Evolutionary conservation across 1,139 yeast species (phyloP), one percentile per base, ranked within the genome.

Genomic region (Scheffersomyces quercinus): DNA sequence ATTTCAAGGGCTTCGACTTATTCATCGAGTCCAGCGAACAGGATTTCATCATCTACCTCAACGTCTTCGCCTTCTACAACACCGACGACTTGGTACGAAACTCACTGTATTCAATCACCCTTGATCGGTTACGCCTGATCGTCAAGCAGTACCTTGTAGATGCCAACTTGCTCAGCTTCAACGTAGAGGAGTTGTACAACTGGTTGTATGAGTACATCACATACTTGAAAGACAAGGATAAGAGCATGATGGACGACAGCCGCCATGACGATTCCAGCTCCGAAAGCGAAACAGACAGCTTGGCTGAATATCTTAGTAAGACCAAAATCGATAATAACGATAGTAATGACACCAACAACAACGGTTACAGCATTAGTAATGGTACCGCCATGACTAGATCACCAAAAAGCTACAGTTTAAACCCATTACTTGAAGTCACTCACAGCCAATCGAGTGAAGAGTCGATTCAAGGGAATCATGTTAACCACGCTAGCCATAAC

Each of bases 151-250:
- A 68, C 50, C 59, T 74, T 45, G 55, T 49, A 3, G 62, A 55
- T 11, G 62, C 68, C 42, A 53, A 61, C n/a, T 52, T 70, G 36
- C 57, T 74, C 38, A 58, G 60, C 10, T 74, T 72, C 45, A 64
- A 73, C 45, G 69, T 72, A 5, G 59, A 60, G 5, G 73, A 70
- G 43, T 58, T 74, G 39, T 68, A 70, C 48, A 51, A 50, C 10
- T 74, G 79, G 79, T 54, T 74, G 29, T 59, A 69, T 46, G 67
- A 67, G 41, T 74, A 74, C 47, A 67, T 73, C n/a, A 69, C 58
- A 5, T 74, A 73, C 47, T 59, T 73, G 45, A 67, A 64, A 47
- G 57, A 66, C 33, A 62, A 63, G 49, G 77, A 73, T 29, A 14
- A 20, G 24, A n/a, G n/a, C 13, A 12, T 28, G 28, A 28, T 29